Evolutionary conservation across 1,139 yeast genomes (phyloP).

Genomic region (Pneumocystis wakefieldiae): DNA sequence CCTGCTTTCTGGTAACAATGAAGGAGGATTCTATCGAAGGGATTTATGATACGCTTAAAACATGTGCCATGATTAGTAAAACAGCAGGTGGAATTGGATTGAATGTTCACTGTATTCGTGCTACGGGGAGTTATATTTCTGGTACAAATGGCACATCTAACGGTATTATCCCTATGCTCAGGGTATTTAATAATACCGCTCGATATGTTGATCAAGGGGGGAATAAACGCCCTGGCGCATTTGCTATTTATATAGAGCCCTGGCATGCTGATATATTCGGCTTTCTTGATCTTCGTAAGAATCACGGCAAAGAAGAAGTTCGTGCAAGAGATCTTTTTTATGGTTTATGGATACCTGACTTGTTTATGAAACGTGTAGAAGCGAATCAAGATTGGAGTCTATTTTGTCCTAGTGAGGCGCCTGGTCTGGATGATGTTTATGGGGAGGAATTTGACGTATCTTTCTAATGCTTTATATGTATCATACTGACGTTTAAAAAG

Average conservation of each 20-base stretch:
- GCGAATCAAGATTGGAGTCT: slow-evolving; percentile 66
- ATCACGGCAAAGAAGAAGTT: slow-evolving; percentile 81
- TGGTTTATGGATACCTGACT: slow-evolving; percentile 84
- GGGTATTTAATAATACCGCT: slow-evolving; percentile 83
- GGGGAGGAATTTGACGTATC: slow-evolving; percentile 58
- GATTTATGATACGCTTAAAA: slow-evolving; percentile 70
- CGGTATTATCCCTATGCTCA: slow-evolving; percentile 78
- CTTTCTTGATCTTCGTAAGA: slow-evolving; percentile 68
- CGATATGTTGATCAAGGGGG: slow-evolving; percentile 92
- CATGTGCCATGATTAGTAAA: slow-evolving; percentile 75
- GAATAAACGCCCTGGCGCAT: slow-evolving; percentile 87
- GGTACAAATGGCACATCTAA: slow-evolving; percentile 83
- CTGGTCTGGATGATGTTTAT: slow-evolving; percentile 62
- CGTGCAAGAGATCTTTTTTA: slow-evolving; percentile 82
- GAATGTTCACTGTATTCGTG: slow-evolving; percentile 68
- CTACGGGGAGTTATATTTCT: slow-evolving; percentile 75
- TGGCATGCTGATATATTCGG: slow-evolving; percentile 86
- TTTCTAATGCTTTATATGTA: slow-evolving; percentile 14
- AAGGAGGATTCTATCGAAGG: slow-evolving; percentile 85
- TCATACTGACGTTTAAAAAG: background rate
- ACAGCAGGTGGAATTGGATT: slow-evolving; percentile 87
- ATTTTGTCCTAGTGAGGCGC: slow-evolving; percentile 79
- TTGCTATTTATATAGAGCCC: slow-evolving; percentile 77
- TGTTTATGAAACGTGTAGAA: slow-evolving; percentile 81
- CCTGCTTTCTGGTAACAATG: slow-evolving; percentile 81